Percentiles rank a stretch among this genome's conserved stretches.
These are phyloP conservation scores for Aspergillus sp. DNA, from an alignment of 2,329 filamentous ascomycete species.

Conservation along the genomic window DNA sequence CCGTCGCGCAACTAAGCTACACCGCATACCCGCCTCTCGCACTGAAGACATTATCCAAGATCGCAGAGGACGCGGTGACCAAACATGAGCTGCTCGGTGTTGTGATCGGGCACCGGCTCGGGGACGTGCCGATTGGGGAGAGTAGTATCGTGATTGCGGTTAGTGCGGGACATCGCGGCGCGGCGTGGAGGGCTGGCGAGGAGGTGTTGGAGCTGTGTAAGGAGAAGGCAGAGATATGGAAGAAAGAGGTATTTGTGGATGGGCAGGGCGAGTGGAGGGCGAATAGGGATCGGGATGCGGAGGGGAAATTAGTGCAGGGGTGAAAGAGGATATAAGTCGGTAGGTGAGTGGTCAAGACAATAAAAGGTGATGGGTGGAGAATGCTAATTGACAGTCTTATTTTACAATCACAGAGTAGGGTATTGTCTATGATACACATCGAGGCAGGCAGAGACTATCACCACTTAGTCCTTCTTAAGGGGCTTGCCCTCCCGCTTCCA, in stretches of 20 bases:
- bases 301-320: slow-evolving; percentile 28
- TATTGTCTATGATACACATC: slow-evolving; percentile 30
- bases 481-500: slow-evolving; percentile 61
- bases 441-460: not conserved
- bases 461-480: slow-evolving; percentile 47
- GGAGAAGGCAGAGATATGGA: slow-evolving; percentile 89
- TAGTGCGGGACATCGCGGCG: slow-evolving; percentile 76
- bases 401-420: slow-evolving; percentile 25
- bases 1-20: slow-evolving; percentile 49
- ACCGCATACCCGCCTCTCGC: slow-evolving; percentile 46
- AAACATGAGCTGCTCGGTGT: slow-evolving; percentile 69
- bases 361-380: not conserved
- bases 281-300: slow-evolving; percentile 72
- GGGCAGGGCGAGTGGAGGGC: slow-evolving; percentile 78
- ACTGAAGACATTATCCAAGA: slow-evolving; percentile 42
- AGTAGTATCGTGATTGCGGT: slow-evolving; percentile 91
- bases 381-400: slow-evolving; percentile 2
- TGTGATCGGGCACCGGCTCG: slow-evolving; percentile 80
- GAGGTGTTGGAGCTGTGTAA: slow-evolving; percentile 88
- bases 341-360: not conserved
- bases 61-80: slow-evolving; percentile 50
- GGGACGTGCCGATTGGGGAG: slow-evolving; percentile 83
- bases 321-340: slow-evolving; percentile 9
- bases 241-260: slow-evolving; percentile 80
- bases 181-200: slow-evolving; percentile 85